A percentile compares a stretch with the other conserved stretches of the same genome.
These are phyloP conservation scores for Globisporangium abappressorium DNA, from an alignment of 352 stramenopile genomes.

Conservation along the genomic window DNA sequence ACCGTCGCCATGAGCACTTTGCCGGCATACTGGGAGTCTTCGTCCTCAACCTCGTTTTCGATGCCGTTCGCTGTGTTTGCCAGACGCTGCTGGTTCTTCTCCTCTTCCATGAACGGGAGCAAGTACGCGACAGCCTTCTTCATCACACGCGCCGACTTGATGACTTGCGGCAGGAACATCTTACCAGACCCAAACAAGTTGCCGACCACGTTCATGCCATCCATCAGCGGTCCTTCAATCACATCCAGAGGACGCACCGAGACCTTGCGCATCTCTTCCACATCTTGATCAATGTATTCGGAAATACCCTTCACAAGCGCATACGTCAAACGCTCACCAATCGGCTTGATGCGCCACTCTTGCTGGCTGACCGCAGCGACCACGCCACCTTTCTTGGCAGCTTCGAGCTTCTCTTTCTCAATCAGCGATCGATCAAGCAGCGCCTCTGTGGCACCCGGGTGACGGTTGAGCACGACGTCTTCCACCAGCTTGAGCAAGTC, in stretches of 20 bases:
- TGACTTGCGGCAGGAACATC: conserved; percentile 99
- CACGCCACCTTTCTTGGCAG: conserved; percentile 82
- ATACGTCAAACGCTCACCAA: conserved; percentile 93
- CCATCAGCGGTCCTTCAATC: conserved; percentile 98
- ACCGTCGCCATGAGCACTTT: conserved; percentile 98
- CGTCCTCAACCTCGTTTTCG: conserved; percentile 75
- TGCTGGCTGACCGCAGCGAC: conserved; percentile 51
- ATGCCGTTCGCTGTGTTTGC: conserved; percentile 77
- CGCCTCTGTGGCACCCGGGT: conserved; percentile 86
- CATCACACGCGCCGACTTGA: conserved; percentile 98
- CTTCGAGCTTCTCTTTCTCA: conserved; percentile 81
- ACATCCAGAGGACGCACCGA: conserved; percentile 89
- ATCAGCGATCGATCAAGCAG: conserved; percentile 90
- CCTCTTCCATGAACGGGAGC: conserved; percentile 97
- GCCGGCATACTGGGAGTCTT: conserved; percentile 83
- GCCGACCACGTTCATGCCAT: conserved; percentile 98
- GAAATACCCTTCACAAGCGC: conserved; percentile 97
- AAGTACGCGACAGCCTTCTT: conserved; percentile 98
- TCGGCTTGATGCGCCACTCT: conserved; percentile 89
- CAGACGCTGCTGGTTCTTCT: conserved; percentile 89
- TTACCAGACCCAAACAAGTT: conserved; percentile 97
- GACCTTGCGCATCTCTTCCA: conserved; percentile 90
- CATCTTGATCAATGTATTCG: conserved; percentile 93
- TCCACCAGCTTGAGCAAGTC: conserved; percentile 90
- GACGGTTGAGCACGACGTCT: conserved; percentile 93